These are phyloP conservation scores for Lichina pygmaea DNA, from an alignment of 495 filamentous ascomycete species.

Conservation along the genomic window DNA sequence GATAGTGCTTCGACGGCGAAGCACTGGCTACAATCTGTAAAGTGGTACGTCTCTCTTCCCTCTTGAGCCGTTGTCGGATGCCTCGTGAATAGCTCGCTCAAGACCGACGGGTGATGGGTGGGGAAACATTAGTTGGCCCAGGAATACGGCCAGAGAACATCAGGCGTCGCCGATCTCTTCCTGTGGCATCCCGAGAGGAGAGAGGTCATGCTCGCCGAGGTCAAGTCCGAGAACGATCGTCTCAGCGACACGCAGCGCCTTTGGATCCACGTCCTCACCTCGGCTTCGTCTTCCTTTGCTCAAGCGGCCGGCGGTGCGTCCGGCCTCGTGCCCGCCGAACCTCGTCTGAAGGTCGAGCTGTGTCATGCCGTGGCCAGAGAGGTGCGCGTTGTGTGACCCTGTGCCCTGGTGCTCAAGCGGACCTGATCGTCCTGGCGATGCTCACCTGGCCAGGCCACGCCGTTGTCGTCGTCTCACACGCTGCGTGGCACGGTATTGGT, in stretches of 20 bases:
- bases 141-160: constrained; percentile 66
- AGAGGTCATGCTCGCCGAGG: constrained; percentile 65
- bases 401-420: too few species aligned
- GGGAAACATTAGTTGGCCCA: constrained; percentile 31
- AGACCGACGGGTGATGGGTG: not conserved
- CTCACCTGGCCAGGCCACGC: too few species aligned
- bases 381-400: constrained; percentile 8
- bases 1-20: constrained; percentile 42
- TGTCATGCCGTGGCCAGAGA: constrained; percentile 70
- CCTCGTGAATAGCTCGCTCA: too few species aligned
- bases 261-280: constrained; percentile 82
- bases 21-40: constrained; percentile 66
- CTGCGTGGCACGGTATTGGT: too few species aligned
- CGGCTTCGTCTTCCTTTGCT: constrained; percentile 15
- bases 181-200: constrained; percentile 38
- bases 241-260: constrained; percentile 88
- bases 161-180: constrained; percentile 80
- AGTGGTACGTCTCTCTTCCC: constrained; percentile 17
- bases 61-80: too few species aligned
- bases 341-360: constrained; percentile 57
- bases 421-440: too few species aligned
- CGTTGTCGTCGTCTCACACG: too few species aligned
- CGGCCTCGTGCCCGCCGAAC: too few species aligned
- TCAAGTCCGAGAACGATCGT: constrained; percentile 87
- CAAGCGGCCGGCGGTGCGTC: too few species aligned